Evolutionary conservation across 768 basidiomycete species (phyloP).

Genomic region (Kwoniella shandongensis): DNA sequence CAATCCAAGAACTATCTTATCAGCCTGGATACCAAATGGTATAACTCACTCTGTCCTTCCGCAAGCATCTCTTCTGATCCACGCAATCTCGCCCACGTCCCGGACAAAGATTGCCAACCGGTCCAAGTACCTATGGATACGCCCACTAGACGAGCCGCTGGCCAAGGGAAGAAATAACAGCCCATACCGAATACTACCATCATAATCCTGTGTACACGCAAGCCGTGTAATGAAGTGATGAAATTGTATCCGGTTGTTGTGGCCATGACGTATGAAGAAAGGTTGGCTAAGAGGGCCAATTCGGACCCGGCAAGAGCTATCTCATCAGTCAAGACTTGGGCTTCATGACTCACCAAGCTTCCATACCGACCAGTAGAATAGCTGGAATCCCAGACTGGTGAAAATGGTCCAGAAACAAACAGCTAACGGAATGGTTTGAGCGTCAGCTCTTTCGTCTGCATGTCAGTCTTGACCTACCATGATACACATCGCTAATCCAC

Average conservation of each 20-base stretch:
- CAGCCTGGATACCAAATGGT: neutral
- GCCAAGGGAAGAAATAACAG: conserved; percentile 60
- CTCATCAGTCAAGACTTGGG: neutral
- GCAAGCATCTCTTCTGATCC: conserved; percentile 38
- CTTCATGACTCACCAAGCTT: conserved; percentile 62
- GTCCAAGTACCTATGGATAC: conserved; percentile 62
- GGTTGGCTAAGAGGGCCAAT: conserved; percentile 67
- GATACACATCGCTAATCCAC: conserved; percentile 46
- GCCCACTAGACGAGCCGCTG: conserved; percentile 57
- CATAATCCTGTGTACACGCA: conserved; percentile 58
- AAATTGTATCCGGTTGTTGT: conserved; percentile 57
- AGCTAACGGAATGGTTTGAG: conserved; percentile 19
- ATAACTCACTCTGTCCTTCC: conserved; percentile 44
- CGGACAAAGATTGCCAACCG: conserved; percentile 59
- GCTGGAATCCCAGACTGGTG: conserved; percentile 71
- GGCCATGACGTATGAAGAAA: conserved; percentile 68
- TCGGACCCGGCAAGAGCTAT: conserved; percentile 70
- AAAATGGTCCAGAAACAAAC: conserved; percentile 72
- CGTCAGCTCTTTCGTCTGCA: too few relatives aligned
- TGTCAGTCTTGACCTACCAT: conserved; percentile 32
- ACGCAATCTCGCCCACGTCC: conserved; percentile 60
- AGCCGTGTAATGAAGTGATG: conserved; percentile 59
- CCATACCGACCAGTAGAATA: conserved; percentile 94
- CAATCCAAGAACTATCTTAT: conserved; percentile 61
- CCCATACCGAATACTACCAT: conserved; percentile 57